Evolutionary conservation across 1,139 yeast species (phyloP).

Genomic region (Debaryomycetaceae sp.): DNA sequence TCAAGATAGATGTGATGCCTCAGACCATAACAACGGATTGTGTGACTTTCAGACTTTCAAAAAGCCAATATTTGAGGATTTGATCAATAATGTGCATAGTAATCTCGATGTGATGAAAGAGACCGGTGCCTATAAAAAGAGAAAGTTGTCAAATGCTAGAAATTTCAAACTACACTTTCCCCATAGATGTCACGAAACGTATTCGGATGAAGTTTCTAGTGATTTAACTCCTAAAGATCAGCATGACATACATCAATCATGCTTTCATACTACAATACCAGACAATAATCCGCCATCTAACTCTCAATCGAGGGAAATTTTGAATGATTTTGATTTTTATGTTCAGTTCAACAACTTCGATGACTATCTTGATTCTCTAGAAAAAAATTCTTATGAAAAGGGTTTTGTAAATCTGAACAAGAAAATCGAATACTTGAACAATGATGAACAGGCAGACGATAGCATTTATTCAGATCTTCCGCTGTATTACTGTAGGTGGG

Average conservation of each 20-base stretch:
- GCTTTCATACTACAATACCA: slow-evolving; percentile 44
- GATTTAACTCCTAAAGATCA: slow-evolving; percentile 7
- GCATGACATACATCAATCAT: slow-evolving; percentile 41
- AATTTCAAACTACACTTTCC: slow-evolving; percentile 29
- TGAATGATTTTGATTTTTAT: slow-evolving; percentile 42
- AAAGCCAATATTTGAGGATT: slow-evolving; percentile 30
- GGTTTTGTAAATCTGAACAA: background rate
- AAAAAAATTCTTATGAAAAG: background rate
- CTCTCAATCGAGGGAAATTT: slow-evolving; percentile 1
- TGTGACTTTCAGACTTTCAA: slow-evolving; percentile 25
- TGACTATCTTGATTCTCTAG: slow-evolving; percentile 11
- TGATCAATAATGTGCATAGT: slow-evolving; percentile 32
- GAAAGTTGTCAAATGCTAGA: slow-evolving; percentile 8
- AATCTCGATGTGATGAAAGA: slow-evolving; percentile 13
- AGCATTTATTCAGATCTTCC: background rate
- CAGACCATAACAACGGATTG: slow-evolving; percentile 22
- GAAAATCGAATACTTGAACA: background rate
- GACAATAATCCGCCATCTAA: slow-evolving; percentile 8
- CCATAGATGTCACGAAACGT: slow-evolving; percentile 33
- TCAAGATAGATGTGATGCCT: background rate
- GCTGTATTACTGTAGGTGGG: slow-evolving; percentile 51
- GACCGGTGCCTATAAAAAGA: slow-evolving; percentile 5
- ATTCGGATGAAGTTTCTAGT: slow-evolving; percentile 3
- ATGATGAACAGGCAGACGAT: background rate
- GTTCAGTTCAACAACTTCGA: slow-evolving; percentile 40